Evolutionary conservation across 1,139 yeast species (phyloP).

Genomic region (Candida tetrigidarum): DNA sequence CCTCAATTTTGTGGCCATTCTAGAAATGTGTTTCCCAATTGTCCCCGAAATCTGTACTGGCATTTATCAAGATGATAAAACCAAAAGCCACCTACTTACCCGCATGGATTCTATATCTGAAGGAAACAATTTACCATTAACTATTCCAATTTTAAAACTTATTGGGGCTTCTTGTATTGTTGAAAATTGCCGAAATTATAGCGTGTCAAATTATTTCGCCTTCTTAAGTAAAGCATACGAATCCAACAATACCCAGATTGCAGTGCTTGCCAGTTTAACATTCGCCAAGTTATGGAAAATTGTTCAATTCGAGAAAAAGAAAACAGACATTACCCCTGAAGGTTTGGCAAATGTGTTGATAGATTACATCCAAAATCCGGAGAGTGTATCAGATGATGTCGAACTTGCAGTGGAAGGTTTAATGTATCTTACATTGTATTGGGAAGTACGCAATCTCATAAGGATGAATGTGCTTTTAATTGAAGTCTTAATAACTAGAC

Average conservation of each 20-base stretch:
- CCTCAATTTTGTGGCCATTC: slow-evolving; percentile 24
- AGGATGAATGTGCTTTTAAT: slow-evolving; percentile 38
- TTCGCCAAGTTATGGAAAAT: slow-evolving; percentile 50
- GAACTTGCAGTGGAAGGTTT: slow-evolving; percentile 47
- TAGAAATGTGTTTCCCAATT: slow-evolving; percentile 31
- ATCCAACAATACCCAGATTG: slow-evolving; percentile 22
- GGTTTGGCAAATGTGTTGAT: slow-evolving; percentile 25
- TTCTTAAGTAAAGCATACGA: slow-evolving; percentile 23
- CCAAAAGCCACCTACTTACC: slow-evolving; percentile 21
- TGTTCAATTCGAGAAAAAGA: slow-evolving; percentile 30
- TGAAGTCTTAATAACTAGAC: slow-evolving; percentile 21
- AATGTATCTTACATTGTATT: slow-evolving; percentile 48
- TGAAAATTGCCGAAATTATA: slow-evolving; percentile 39
- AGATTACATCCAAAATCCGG: slow-evolving; percentile 19
- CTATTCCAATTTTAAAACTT: slow-evolving; percentile 24
- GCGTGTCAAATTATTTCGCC: slow-evolving; percentile 31
- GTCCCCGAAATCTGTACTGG: slow-evolving; percentile 26
- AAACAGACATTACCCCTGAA: slow-evolving; percentile 22
- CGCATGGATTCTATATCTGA: neutral
- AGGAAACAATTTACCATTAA: slow-evolving; percentile 1
- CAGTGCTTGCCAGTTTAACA: slow-evolving; percentile 36
- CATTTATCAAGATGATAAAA: slow-evolving; percentile 24
- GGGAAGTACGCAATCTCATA: slow-evolving; percentile 31
- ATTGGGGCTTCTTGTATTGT: slow-evolving; percentile 40
- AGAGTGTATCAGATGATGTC: slow-evolving; percentile 12